These are phyloP conservation scores for button mushroom (Agaricus bisporus) DNA, from an alignment of 768 basidiomycete species.

Conservation along the genomic window DNA sequence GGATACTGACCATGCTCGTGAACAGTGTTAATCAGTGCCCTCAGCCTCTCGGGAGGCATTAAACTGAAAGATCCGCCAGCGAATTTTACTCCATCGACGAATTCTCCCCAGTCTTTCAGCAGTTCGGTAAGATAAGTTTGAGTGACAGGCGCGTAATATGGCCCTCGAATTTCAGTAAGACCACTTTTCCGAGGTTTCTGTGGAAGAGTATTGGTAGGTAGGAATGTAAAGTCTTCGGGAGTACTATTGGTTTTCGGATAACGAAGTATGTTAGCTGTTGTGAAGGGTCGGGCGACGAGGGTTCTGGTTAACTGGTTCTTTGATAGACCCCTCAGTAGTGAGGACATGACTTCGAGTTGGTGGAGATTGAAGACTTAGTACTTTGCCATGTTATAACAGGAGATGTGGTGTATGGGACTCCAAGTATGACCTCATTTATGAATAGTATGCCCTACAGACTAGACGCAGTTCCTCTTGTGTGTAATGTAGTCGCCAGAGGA, in stretches of 20 bases:
- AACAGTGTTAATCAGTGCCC: slow-evolving; percentile 30
- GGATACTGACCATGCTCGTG: slow-evolving; percentile 26
- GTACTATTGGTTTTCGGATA: neutral
- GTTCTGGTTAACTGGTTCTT: neutral
- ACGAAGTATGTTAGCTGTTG: neutral
- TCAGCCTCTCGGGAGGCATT: slow-evolving; percentile 33
- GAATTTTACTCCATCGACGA: slow-evolving; percentile 40
- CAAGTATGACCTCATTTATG: slow-evolving; percentile 8
- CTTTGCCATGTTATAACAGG: neutral
- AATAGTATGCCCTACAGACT: neutral
- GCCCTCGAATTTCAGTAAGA: slow-evolving; percentile 38
- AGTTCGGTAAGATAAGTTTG: slow-evolving; percentile 34
- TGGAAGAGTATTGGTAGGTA: slow-evolving; percentile 24
- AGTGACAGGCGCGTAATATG: slow-evolving; percentile 37
- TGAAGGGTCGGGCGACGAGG: neutral
- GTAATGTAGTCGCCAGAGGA: no score
- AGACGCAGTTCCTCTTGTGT: no score
- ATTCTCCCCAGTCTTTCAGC: slow-evolving; percentile 34
- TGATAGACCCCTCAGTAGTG: neutral
- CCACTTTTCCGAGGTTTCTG: slow-evolving; percentile 30
- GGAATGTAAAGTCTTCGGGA: slow-evolving; percentile 17
- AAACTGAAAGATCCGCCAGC: slow-evolving; percentile 37
- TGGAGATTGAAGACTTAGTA: neutral
- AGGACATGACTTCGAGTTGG: neutral
- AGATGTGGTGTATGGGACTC: neutral